phyloP scores from a whole-genome alignment of 1,284 basidiomycete species.

The Sanghuangporus baumii region DNA sequence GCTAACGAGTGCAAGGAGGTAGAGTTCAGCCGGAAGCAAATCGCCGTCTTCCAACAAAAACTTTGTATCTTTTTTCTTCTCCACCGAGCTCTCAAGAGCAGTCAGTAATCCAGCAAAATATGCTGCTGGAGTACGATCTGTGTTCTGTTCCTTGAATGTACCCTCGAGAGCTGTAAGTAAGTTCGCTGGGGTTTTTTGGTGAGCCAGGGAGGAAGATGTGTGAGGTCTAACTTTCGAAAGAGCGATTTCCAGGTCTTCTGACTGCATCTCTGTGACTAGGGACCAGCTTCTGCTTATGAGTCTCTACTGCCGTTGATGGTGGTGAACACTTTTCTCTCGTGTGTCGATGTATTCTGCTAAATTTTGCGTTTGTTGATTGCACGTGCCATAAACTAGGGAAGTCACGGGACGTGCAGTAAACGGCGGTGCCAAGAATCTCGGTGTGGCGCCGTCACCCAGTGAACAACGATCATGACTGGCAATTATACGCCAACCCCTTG shows the following conservation, averaged over 20 bases:
- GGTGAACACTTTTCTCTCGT: neutral
- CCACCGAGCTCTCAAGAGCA: constrained; percentile 69
- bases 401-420: neutral
- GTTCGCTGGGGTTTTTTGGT: constrained; percentile 89
- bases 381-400: neutral
- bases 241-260: constrained; percentile 47
- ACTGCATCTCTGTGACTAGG: neutral
- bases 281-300: neutral
- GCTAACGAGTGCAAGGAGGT: constrained; percentile 72
- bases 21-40: constrained; percentile 81
- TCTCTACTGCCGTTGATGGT: neutral
- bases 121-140: constrained; percentile 70
- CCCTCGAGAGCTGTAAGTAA: constrained; percentile 87
- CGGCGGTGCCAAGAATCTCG: neutral
- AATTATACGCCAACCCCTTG: constrained; percentile 42
- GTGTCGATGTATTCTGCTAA: neutral
- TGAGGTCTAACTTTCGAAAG: constrained; percentile 88
- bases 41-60: constrained; percentile 69
- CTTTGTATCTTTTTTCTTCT: constrained; percentile 45
- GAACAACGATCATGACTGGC: constrained; percentile 2
- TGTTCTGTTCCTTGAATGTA: constrained; percentile 76
- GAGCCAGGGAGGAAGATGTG: constrained; percentile 71
- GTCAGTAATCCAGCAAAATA: constrained; percentile 87
- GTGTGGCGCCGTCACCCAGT: neutral
- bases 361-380: constrained; percentile 1